phyloP scores from a whole-genome alignment of 108 stramenopile species.

The Cyclotella choctawhatcheeana region DNA sequence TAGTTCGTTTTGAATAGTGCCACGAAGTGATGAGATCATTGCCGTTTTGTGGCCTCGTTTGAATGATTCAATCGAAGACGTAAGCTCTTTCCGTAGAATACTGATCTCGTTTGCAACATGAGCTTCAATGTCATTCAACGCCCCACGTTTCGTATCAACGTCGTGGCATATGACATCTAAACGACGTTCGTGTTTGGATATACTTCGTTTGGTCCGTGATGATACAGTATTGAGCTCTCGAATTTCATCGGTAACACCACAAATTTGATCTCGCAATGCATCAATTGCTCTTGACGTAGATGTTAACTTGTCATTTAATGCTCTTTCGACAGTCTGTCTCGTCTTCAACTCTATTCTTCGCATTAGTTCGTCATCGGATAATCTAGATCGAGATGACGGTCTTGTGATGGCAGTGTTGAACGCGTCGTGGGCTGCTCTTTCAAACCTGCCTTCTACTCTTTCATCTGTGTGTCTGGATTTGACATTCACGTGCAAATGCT shows the following conservation, averaged over 20 bases:
- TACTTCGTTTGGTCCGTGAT: background rate
- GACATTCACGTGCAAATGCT: background rate
- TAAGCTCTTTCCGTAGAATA: background rate
- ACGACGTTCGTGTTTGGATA: conserved; percentile 23
- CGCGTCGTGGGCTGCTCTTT: conserved; percentile 21
- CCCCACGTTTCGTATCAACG: conserved; percentile 16
- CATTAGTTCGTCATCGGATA: conserved; percentile 5
- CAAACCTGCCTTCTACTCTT: conserved; percentile 15
- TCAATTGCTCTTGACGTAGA: conserved; percentile 25
- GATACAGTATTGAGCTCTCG: conserved; percentile 18
- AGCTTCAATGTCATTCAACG: conserved; percentile 23
- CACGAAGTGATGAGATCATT: background rate
- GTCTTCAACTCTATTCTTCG: conserved; percentile 3
- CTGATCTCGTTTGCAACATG: conserved; percentile 19
- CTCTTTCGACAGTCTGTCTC: conserved; percentile 14
- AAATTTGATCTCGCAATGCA: conserved; percentile 40
- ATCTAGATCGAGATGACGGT: conserved; percentile 1
- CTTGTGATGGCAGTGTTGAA: conserved; percentile 26
- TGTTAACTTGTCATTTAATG: conserved; percentile 22
- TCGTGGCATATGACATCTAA: conserved; percentile 26
- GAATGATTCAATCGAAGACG: background rate
- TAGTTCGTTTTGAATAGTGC: background rate
- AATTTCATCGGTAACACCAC: conserved; percentile 24
- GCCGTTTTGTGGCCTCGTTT: background rate
- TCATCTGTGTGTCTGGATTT: background rate